A percentile compares a stretch with the other conserved stretches of the same genome.
Conservation (phyloP, 2,329 filamentous ascomycete species). For the Daldinia sp. region DNA sequence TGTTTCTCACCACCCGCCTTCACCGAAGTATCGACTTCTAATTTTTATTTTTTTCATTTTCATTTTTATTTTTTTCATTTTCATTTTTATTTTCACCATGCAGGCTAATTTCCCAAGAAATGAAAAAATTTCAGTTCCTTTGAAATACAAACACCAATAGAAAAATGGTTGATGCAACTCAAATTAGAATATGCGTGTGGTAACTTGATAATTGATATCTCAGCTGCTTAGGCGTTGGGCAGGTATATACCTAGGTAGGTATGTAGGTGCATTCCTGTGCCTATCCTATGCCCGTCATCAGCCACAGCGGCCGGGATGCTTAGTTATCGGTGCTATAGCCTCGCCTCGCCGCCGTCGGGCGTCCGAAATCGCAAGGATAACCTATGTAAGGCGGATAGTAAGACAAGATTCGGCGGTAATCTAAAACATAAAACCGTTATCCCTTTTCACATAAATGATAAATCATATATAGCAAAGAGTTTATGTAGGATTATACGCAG, state of each 20-base stretch:
- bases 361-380: conserved; percentile 14
- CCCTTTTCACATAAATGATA: not conserved
- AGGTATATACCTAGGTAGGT: too few relatives aligned
- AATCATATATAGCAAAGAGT: not conserved
- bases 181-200: not conserved
- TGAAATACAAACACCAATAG: too few relatives aligned
- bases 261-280: too few relatives aligned
- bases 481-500: not conserved
- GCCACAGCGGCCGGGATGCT: conserved; percentile 5
- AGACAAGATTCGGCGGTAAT: conserved; percentile 3
- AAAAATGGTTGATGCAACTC: too few relatives aligned
- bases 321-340: conserved; percentile 9
- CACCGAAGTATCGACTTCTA: not conserved
- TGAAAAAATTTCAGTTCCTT: too few relatives aligned
- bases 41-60: not conserved
- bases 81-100: too few relatives aligned
- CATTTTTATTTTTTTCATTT: too few relatives aligned
- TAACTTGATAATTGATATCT: not conserved
- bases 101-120: too few relatives aligned
- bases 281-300: not conserved
- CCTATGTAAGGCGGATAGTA: conserved; percentile 11
- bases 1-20: not conserved
- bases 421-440: not conserved
- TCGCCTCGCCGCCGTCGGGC: conserved; percentile 9
- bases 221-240: too few relatives aligned